Base-by-base conservation (phyloP, 495 filamentous ascomycete genomes). In the Aspergillus carlsbadensis region DNA sequence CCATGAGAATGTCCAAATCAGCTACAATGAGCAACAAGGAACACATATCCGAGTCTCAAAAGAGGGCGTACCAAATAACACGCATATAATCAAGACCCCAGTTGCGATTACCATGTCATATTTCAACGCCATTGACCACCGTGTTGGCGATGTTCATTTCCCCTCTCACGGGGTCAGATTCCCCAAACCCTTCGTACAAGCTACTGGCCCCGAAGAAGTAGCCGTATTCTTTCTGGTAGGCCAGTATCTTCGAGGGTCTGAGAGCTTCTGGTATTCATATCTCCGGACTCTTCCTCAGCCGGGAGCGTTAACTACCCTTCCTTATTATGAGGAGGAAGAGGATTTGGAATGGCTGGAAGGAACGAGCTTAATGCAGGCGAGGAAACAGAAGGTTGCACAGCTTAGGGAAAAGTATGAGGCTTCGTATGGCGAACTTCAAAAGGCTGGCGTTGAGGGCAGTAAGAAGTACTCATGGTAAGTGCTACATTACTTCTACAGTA, bases 231-330 rank as follows among this genome's bases (percentile, higher is more conserved):
- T 86, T 59, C 70, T 89, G 0, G 77, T 84, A 51, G 73, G 81
- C 20, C 81, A 89, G 61, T 76, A 74, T 59, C 58, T 84, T 34
- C 65, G 77, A 6, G 73, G 70, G 1, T 34, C 66, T 14, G 52
- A 71, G n/a, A 78, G 81, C 1, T 82, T 81, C 55, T 89, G 86
- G 86, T 74, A 68, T 62, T 83, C 84, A 3, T 89, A 88, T 67
- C 63, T 88, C 14, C 67, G 71, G 14, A 77, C 77, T 20, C 57
- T 89, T 39, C 86, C 86, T n/a, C 64, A 65, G 46, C 75, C 78
- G 6, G 71, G 75, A 3, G 70, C 76, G 1, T 70, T 86, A 57
- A 78, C 77, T 33, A 86, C 84, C 8, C 82, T 82, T 1, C 51
- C 86, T 43, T 87, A 79, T 58, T 87, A 83, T 66, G 67, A 73